Percentiles rank a stretch among this genome's conserved stretches.
Evolutionary conservation across 2,329 filamentous ascomycete species (phyloP).

Genomic region (Claviceps spartinae): DNA sequence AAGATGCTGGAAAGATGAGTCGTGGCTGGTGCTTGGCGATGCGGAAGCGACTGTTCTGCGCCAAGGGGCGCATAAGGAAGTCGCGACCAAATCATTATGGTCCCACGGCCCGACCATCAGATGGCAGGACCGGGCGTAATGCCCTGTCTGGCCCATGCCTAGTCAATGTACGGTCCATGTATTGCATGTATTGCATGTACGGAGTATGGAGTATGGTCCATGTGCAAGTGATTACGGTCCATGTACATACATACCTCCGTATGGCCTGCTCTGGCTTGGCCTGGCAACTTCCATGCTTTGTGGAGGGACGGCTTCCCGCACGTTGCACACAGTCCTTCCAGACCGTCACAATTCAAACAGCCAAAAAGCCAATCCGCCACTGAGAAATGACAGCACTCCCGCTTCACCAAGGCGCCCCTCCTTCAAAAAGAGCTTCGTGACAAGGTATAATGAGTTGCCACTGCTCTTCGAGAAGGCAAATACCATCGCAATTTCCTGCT

Average conservation of each 20-base stretch:
- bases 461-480: not conserved
- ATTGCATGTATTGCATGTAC: no score
- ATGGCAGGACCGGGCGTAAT: not conserved
- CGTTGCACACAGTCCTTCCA: not conserved
- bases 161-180: no score
- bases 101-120: not conserved
- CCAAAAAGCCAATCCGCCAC: not conserved
- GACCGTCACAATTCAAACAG: conserved; percentile 1
- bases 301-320: not conserved
- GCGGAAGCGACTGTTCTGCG: not conserved
- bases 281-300: not conserved
- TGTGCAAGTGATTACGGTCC: not conserved
- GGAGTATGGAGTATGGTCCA: no score
- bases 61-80: not conserved
- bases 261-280: no score
- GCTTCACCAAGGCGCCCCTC: not conserved
- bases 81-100: not conserved
- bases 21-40: no score
- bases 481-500: not conserved
- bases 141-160: no score
- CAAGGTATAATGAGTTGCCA: not conserved
- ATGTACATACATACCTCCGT: not conserved
- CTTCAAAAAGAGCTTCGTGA: not conserved
- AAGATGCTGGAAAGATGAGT: no score
- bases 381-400: conserved; percentile 2